Conservation (phyloP, 352 stramenopile genomes). For the Phytophthora rubi region DNA sequence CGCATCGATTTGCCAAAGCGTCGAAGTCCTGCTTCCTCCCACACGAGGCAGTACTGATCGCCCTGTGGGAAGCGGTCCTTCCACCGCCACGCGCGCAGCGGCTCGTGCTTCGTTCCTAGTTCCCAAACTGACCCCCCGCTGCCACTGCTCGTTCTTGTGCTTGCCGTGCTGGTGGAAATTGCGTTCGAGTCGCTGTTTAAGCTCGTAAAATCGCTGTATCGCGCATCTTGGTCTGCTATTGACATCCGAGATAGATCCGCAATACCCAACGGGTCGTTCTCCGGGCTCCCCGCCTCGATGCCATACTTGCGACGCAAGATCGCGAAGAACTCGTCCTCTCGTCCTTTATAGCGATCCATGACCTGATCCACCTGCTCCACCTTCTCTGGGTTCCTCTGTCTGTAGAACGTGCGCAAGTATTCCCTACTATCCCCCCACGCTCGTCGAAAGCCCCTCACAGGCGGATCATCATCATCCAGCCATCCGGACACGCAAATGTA, state of each 20-base stretch:
- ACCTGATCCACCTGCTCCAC: slow-evolving; percentile 83
- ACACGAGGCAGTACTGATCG: slow-evolving; percentile 84
- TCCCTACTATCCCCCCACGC: slow-evolving; percentile 83
- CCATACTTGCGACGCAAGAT: slow-evolving; percentile 74
- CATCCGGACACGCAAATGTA: slow-evolving; percentile 89
- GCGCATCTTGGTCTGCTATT: slow-evolving; percentile 32
- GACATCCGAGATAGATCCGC: slow-evolving; percentile 40
- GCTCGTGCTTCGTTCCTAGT: slow-evolving; percentile 37
- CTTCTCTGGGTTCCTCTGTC: slow-evolving; percentile 70
- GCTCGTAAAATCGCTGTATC: slow-evolving; percentile 38
- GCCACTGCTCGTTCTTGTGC: slow-evolving; percentile 7
- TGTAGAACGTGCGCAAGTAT: slow-evolving; percentile 82
- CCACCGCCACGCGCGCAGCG: slow-evolving; percentile 80
- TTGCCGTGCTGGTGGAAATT: slow-evolving; percentile 34
- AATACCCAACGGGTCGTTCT: slow-evolving; percentile 58
- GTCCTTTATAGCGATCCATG: slow-evolving; percentile 82
- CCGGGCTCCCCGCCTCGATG: slow-evolving; percentile 39
- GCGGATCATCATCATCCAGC: slow-evolving; percentile 80
- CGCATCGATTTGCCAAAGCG: slow-evolving; percentile 86
- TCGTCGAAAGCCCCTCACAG: slow-evolving; percentile 61
- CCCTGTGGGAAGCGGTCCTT: slow-evolving; percentile 83
- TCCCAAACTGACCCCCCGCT: slow-evolving; percentile 35
- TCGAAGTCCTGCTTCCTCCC: slow-evolving; percentile 75
- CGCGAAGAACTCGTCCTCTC: slow-evolving; percentile 84
- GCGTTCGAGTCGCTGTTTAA: slow-evolving; percentile 45